phyloP scores from a whole-genome alignment of 306 rosid genomes.

The Rosa lucieae region DNA sequence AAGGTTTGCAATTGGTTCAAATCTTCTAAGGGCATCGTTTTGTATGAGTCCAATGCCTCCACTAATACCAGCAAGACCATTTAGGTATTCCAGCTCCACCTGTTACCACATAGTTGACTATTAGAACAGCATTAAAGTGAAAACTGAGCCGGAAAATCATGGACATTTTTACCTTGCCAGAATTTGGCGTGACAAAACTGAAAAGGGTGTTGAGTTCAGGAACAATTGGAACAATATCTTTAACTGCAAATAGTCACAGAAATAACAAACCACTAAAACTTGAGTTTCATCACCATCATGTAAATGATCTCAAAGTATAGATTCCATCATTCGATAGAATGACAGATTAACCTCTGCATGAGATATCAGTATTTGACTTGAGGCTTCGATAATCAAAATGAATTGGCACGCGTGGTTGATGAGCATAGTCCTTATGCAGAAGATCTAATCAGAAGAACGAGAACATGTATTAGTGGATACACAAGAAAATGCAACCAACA shows the following conservation, averaged over 20 bases:
- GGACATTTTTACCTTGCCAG: slow-evolving; percentile 48
- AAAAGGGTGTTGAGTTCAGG: slow-evolving; percentile 57
- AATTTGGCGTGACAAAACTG: slow-evolving; percentile 45
- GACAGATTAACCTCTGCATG: slow-evolving; percentile 49
- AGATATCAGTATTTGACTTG: slow-evolving; percentile 53
- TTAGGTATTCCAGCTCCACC: slow-evolving; percentile 59
- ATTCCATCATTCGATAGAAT: neutral
- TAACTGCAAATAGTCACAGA: slow-evolving; percentile 39
- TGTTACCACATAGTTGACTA: slow-evolving; percentile 23
- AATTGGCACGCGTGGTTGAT: slow-evolving; percentile 29
- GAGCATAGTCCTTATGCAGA: slow-evolving; percentile 54
- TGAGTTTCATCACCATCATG: neutral
- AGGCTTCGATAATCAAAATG: slow-evolving; percentile 44
- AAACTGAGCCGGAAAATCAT: slow-evolving; percentile 4
- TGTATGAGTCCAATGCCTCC: slow-evolving; percentile 59
- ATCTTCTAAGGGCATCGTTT: slow-evolving; percentile 31
- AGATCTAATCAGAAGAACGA: slow-evolving; percentile 45
- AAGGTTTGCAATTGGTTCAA: slow-evolving; percentile 40
- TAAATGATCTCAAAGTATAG: neutral
- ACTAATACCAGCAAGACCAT: slow-evolving; percentile 41
- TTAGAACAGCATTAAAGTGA: neutral
- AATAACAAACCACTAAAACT: slow-evolving; percentile 25
- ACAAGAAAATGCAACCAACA: slow-evolving; percentile 2
- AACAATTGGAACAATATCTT: slow-evolving; percentile 48
- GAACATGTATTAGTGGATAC: slow-evolving; percentile 25